phyloP scores from a whole-genome alignment of 768 basidiomycete species.

The Sutorius australiensis region DNA sequence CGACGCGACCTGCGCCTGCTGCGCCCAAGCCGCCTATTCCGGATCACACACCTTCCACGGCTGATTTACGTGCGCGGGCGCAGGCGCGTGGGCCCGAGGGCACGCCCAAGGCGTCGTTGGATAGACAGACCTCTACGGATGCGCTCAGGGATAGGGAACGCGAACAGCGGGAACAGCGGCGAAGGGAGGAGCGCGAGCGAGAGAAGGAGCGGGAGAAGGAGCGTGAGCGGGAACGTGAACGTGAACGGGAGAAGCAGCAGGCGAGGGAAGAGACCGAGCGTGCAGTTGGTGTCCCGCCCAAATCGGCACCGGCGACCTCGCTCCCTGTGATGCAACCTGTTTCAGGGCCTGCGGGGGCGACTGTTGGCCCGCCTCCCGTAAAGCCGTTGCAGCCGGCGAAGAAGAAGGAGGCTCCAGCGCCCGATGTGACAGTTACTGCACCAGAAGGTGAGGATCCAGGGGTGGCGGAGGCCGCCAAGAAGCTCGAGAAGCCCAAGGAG shows the following conservation, averaged over 20 bases:
- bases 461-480: constrained; percentile 67
- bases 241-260: constrained; percentile 23
- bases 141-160: constrained; percentile 35
- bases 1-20: constrained; percentile 52
- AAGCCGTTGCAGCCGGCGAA: constrained; percentile 75
- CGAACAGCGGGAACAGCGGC: constrained; percentile 37
- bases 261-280: constrained; percentile 34
- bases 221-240: constrained; percentile 35
- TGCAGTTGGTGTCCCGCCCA: constrained; percentile 43
- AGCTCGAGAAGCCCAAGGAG: constrained; percentile 55
- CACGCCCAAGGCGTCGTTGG: constrained; percentile 29
- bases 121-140: constrained; percentile 40
- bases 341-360: constrained; percentile 45
- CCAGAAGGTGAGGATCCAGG: constrained; percentile 41
- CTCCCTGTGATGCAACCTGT: constrained; percentile 44
- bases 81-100: constrained; percentile 49
- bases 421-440: constrained; percentile 50
- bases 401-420: constrained; percentile 42
- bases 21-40: constrained; percentile 39
- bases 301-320: constrained; percentile 40
- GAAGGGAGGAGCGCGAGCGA: constrained; percentile 34
- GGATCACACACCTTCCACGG: constrained; percentile 56
- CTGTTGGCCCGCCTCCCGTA: constrained; percentile 55
- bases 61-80: constrained; percentile 62
- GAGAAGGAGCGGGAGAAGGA: constrained; percentile 33